Percentiles rank a stretch among this genome's conserved stretches.
Conservation (phyloP, 768 basidiomycete genomes). For the Termitomyces sp. region DNA sequence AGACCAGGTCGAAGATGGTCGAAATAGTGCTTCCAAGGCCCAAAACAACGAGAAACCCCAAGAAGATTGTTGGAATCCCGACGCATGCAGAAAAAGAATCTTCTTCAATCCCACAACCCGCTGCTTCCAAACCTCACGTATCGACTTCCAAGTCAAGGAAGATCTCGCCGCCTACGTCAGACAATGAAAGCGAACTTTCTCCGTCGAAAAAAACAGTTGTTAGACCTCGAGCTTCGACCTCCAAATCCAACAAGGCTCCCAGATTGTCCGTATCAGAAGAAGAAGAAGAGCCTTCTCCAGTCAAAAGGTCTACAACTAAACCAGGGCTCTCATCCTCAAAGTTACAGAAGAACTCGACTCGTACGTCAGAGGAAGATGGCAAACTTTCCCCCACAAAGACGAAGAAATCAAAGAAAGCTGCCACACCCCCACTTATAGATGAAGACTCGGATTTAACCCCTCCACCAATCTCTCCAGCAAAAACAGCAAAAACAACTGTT, state of each 20-base stretch:
- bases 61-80: constrained; percentile 1
- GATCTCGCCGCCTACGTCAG: background rate
- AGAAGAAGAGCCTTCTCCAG: background rate
- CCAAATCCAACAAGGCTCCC: background rate
- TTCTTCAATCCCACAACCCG: background rate
- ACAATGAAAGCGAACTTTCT: constrained; percentile 6
- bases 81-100: constrained; percentile 10
- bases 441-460: constrained; percentile 1
- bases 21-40: constrained; percentile 11
- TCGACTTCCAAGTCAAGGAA: background rate
- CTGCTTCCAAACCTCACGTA: background rate
- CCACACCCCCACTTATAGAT: background rate
- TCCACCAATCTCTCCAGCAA: background rate
- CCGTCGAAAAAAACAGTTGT: background rate
- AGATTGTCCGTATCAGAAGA: constrained; percentile 3
- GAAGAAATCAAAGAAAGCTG: background rate
- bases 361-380: background rate
- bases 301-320: background rate
- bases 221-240: background rate
- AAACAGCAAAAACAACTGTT: background rate
- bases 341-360: background rate
- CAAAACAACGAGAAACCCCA: constrained; percentile 1
- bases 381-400: background rate
- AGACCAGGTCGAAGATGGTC: constrained; percentile 8
- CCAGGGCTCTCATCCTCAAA: background rate